Base-by-base conservation (phyloP, 2,329 filamentous ascomycete genomes). In the Cladosporium sp. region DNA sequence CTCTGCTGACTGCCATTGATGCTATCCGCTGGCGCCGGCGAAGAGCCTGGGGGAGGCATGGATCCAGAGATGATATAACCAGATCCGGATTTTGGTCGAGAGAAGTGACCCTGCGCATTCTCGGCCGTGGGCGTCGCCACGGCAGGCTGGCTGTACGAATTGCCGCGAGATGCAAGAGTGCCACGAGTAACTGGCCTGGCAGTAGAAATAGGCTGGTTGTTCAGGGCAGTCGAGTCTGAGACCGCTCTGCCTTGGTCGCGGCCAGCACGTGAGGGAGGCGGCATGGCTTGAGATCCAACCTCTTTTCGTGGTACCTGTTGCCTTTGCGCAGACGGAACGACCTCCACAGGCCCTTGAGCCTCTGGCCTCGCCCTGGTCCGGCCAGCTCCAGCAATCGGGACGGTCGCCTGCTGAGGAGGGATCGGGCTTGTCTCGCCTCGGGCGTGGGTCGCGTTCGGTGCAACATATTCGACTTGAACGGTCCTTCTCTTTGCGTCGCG, bases 381-480 rank as follows among this genome's bases (percentile, higher is more conserved):
- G 42, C 59, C 59, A 14, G 52, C 46, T 41, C 48, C 40, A 31
- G 58, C 44, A 46, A 59, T 46, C 53, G 78, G 66, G 16, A 50
- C 41, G 59, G 70, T 51, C 45, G 68, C 61, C 11, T 67, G 66
- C 34, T 65, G 57, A 4, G 60, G 60, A 22, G 69, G 58, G 42
- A 54, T 41, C 10, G 71, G 68, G 22, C 69, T 70, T 33, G 67
- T 58, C 52, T 81, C 81, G 31, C 87, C 89, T 58, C 92, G 82
- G 57, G 85, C 80, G 0, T 92, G 96, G 65, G 92, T 84, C 5
- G 89, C 95, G 22, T 85, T 84, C 19, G 93, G 93, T 16, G 91
- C 87, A 53, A 97, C 93, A 70, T 98, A 98, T 74, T 98, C 93
- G 56, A 98, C 88, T 72, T 98, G 93, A 0, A 98, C 89, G 0